Evolutionary conservation across 2,329 filamentous ascomycete genomes (phyloP), one percentile per base, ranked within the genome.

Genomic region (Epichloe aotearoae): DNA sequence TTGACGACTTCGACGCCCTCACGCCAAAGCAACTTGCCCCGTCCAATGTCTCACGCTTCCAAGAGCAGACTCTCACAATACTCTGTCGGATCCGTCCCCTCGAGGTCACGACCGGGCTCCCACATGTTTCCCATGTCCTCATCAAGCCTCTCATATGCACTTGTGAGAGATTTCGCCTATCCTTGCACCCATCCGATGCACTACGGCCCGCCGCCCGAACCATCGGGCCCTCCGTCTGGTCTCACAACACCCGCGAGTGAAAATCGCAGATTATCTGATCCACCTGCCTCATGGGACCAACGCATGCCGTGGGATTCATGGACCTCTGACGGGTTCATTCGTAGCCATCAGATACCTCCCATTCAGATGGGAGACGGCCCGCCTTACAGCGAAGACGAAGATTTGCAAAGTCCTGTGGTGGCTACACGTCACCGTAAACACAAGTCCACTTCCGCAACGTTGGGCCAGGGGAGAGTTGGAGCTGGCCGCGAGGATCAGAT

Each of bases 101-200:
- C 78, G 55, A 79, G 83, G 55, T 95, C 89, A 56, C 82, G 88
- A 54, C 88, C 89, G 19, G 76, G 77, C 51, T 95, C 88, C n/a
- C 79, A 86, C 62, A 76, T 87, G 55, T 91, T 93, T 62, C 86
- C 88, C 15, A 73, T 85, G 60, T 93, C 88, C 67, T 84, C 88
- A 60, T 93, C 89, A 52, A 95, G 83, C 63, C 78, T 96, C 17
- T 69, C 86, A 6, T 96, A 96, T 66, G 83, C 89, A n/a, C 75
- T 88, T 43, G 90, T 98, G 57, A 85, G 93, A 62, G 93, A 98
- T 73, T 98, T 97, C 70, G 93, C 93, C 58, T 98, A 97, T 65
- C 82, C 88, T 34, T 65, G 79, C 26, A 76, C 77, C 50, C 87
- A 97, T 66, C 89, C 88, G 42, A 76, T 96, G 67, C 93, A 97